phyloP scores from a whole-genome alignment of 768 basidiomycete species.

The Filobasidium wieringae region DNA sequence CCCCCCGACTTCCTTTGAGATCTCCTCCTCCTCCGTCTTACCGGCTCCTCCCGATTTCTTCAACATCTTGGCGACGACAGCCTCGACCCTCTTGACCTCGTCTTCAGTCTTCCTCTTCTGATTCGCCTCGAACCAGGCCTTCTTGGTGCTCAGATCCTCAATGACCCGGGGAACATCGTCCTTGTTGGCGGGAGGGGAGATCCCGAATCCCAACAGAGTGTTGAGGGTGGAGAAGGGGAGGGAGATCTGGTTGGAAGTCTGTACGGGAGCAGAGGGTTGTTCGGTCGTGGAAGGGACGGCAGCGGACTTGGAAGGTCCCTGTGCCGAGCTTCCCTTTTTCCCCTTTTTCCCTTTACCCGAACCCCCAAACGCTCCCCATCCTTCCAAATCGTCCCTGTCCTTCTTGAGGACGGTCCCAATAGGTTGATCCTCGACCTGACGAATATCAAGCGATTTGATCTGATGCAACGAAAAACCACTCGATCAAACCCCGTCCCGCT shows the following conservation, averaged over 20 bases:
- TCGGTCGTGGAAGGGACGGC: conserved; percentile 25
- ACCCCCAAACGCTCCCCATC: conserved; percentile 49
- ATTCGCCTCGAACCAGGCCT: conserved; percentile 88
- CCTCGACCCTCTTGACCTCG: conserved; percentile 36
- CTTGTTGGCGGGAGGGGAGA: conserved; percentile 69
- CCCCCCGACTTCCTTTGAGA: conserved; percentile 16
- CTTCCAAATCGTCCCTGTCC: conserved; percentile 73
- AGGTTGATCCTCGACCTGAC: conserved; percentile 62
- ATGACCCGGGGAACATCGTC: conserved; percentile 71
- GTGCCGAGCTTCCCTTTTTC: conserved; percentile 40
- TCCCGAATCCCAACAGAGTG: conserved; percentile 75
- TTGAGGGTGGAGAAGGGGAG: conserved; percentile 74
- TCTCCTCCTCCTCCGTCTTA: neutral
- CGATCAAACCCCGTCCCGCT: neutral
- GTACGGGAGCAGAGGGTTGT: conserved; percentile 39
- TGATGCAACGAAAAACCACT: neutral
- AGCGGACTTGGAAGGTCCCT: conserved; percentile 9
- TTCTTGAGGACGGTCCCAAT: conserved; percentile 78
- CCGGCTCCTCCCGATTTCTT: conserved; percentile 28
- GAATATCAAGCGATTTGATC: conserved; percentile 58
- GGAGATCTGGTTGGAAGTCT: conserved; percentile 44
- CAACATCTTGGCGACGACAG: conserved; percentile 32
- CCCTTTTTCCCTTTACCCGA: conserved; percentile 50
- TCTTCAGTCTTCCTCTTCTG: conserved; percentile 47
- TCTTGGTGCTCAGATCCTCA: conserved; percentile 84